Evolutionary conservation across 306 rosid species (phyloP).

Genomic region (Calophaca sinica): DNA sequence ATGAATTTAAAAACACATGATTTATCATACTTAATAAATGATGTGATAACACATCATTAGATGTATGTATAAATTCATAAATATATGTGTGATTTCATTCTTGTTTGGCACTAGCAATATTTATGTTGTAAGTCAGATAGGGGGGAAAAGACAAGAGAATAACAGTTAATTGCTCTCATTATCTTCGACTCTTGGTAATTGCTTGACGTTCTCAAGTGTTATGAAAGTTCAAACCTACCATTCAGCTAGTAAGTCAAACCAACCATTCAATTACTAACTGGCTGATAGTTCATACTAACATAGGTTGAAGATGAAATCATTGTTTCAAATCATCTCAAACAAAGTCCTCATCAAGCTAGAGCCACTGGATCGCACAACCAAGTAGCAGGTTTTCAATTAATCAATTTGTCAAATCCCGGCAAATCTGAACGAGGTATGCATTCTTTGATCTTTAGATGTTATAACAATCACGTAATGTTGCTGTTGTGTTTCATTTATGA

Average conservation of each 20-base stretch:
- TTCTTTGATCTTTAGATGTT: slow-evolving; percentile 3
- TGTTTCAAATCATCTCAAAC: slow-evolving; percentile 3
- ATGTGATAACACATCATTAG: no score
- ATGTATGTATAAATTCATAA: no score
- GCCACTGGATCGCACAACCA: slow-evolving; percentile 2
- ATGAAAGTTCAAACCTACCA: slow-evolving; percentile 45
- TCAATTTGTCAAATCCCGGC: background rate
- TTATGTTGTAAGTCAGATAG: no score
- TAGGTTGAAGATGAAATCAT: background rate
- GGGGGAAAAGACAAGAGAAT: no score
- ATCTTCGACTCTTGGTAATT: no score
- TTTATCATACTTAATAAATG: no score
- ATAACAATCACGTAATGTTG: background rate
- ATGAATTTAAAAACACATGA: no score
- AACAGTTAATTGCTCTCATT: no score
- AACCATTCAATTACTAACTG: slow-evolving; percentile 39
- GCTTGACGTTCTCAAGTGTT: no score
- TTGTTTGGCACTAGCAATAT: no score
- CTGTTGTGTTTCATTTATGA: background rate
- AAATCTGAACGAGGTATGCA: slow-evolving; percentile 41
- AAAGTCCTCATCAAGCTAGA: slow-evolving; percentile 9
- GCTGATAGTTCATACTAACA: background rate
- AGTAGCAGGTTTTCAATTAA: background rate
- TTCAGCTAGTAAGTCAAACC: slow-evolving; percentile 45
- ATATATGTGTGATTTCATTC: no score